These are phyloP conservation scores for Rhizopogon sp. DNA, from an alignment of 768 basidiomycete species.

Conservation along the genomic window DNA sequence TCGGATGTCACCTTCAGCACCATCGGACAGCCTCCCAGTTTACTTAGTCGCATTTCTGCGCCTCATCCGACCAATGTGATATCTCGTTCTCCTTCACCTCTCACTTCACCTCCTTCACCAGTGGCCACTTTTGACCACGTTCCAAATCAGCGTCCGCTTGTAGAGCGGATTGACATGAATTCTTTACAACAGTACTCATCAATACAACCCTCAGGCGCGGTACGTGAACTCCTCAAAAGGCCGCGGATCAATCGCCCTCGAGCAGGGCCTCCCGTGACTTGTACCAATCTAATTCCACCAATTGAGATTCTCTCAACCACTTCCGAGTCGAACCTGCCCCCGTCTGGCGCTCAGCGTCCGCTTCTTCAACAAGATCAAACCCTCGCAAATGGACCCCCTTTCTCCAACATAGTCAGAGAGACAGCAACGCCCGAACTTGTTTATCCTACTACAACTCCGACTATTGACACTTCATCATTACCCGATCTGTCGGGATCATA, in stretches of 20 bases:
- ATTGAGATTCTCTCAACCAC: slow-evolving; percentile 19
- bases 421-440: not conserved
- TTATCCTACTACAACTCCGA: not conserved
- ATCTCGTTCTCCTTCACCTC: slow-evolving; percentile 25
- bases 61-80: slow-evolving; percentile 19
- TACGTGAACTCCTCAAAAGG: not conserved
- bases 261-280: not conserved
- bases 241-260: not conserved
- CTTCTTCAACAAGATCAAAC: not conserved
- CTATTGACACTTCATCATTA: too few species aligned
- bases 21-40: slow-evolving; percentile 50
- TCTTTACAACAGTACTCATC: not conserved
- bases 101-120: slow-evolving; percentile 8
- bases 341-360: not conserved
- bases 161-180: not conserved
- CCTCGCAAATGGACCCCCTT: not conserved
- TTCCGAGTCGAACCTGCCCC: slow-evolving; percentile 9
- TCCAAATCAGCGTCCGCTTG: not conserved
- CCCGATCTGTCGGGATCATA: not conserved
- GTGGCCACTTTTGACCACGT: not conserved
- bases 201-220: not conserved
- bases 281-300: slow-evolving; percentile 23
- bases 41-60: slow-evolving; percentile 47
- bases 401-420: not conserved
- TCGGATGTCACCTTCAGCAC: slow-evolving; percentile 42